A percentile compares a stretch with the other conserved stretches of the same genome.
These are phyloP conservation scores for Phallus indusiatus DNA, from an alignment of 768 basidiomycete species.

Conservation along the genomic window DNA sequence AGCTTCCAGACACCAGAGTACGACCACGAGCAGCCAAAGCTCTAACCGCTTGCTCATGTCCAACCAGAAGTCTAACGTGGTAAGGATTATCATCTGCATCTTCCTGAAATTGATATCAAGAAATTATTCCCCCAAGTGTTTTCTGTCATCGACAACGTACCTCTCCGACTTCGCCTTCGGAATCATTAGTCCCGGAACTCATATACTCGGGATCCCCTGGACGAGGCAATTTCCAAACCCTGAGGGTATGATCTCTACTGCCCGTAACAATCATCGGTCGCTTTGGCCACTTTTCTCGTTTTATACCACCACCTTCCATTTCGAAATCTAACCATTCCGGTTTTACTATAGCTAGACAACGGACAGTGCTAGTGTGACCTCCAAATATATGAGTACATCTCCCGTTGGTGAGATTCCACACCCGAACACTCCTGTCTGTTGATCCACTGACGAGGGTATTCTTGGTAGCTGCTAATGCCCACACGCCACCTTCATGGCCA, in stretches of 20 bases:
- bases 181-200: conserved; percentile 52
- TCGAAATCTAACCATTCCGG: conserved; percentile 79
- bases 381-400: conserved; percentile 88
- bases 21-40: conserved; percentile 87
- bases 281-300: conserved; percentile 65
- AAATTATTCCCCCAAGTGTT: neutral
- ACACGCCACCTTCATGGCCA: conserved; percentile 94
- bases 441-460: conserved; percentile 85
- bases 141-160: conserved; percentile 20
- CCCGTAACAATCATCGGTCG: conserved; percentile 66
- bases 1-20: conserved; percentile 89
- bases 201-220: conserved; percentile 71
- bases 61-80: conserved; percentile 73
- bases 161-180: conserved; percentile 36
- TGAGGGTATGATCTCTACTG: conserved; percentile 54
- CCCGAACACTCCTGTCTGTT: conserved; percentile 87
- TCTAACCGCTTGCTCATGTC: conserved; percentile 87
- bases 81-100: conserved; percentile 79
- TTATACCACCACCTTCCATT: conserved; percentile 48
- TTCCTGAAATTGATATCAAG: conserved; percentile 30
- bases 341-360: conserved; percentile 92
- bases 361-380: conserved; percentile 93
- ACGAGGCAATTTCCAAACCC: conserved; percentile 59
- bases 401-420: conserved; percentile 78
- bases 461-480: conserved; percentile 89